Base-by-base conservation (phyloP, 2,329 filamentous ascomycete genomes). In the Monosporascus sp. region DNA sequence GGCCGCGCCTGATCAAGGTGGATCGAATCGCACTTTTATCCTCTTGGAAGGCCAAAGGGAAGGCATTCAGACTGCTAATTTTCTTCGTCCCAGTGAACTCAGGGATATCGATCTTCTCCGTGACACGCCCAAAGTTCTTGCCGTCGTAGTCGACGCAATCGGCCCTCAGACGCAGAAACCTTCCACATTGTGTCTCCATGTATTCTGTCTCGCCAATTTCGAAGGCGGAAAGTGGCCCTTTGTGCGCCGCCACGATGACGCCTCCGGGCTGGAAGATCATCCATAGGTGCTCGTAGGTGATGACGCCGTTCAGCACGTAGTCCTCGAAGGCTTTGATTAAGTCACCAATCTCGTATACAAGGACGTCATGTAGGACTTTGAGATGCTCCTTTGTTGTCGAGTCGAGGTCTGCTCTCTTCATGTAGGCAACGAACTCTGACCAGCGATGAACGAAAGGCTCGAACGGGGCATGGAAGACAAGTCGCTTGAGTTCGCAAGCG, bases 401-500 rank as follows among this genome's bases (percentile, higher is more conserved):
- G 17, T 82, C 77, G 37, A 72, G 67, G 2, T 69, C 63, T 7
- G 72, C 60, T 35, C 74, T 70, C 9, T 75, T 63, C 44, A 74
- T 68, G 24, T 74, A 72, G 4, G 69, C 63, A 9, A 65, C 59
- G 38, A 85, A 74, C 7, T 70, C 62, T 1, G 74, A 70, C 84
- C 85, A 89, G 35, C 85, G 78, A 66, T 89, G 84, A 41, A 88
- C 80, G 48, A 89, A 81, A 0, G 82, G 80, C 58, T 80, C 72
- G 56, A 88, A 88, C 0, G 82, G 82, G 0, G 77, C 78, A 7
- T 70, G 65, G 55, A 89, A 87, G 52, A 81, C 79, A 2, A 88
- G 72, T 1, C 81, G 76, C n/a, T 82, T 75, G 26, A 88, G 70
- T 11, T 74, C 75, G 37, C 80, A 78, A 2, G 81, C 80, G 31